These are phyloP conservation scores for Boeremia exigua DNA, from an alignment of 2,329 filamentous ascomycete genomes.

Conservation along the genomic window DNA sequence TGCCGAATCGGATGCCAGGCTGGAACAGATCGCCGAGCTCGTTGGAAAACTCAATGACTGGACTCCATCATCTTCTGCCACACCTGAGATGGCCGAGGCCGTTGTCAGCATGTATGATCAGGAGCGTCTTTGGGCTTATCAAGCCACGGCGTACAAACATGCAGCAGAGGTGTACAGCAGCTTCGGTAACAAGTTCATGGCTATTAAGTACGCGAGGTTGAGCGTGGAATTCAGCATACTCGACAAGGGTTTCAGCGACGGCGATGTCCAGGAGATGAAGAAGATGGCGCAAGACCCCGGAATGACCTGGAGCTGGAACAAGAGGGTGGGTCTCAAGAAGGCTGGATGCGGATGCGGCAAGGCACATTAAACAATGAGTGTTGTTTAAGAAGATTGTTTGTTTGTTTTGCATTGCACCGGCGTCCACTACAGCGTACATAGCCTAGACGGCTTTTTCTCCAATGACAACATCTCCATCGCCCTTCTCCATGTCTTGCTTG, in stretches of 20 bases:
- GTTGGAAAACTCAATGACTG: slow-evolving; percentile 39
- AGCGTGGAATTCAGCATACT: slow-evolving; percentile 34
- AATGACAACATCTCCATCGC: neutral
- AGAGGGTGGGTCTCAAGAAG: slow-evolving; percentile 32
- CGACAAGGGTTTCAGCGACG: slow-evolving; percentile 40
- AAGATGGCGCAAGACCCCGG: slow-evolving; percentile 36
- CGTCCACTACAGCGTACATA: neutral
- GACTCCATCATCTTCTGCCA: slow-evolving; percentile 29
- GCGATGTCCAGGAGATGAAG: slow-evolving; percentile 36
- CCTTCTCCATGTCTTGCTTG: neutral
- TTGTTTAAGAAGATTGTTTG: neutral
- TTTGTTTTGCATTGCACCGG: neutral
- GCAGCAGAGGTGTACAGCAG: slow-evolving; percentile 50
- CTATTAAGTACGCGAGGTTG: slow-evolving; percentile 39
- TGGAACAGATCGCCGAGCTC: slow-evolving; percentile 43
- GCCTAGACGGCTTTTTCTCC: neutral
- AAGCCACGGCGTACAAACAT: slow-evolving; percentile 48
- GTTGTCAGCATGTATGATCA: slow-evolving; percentile 47
- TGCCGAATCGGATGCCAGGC: slow-evolving; percentile 42
- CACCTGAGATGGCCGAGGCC: slow-evolving; percentile 42
- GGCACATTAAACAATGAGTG: slow-evolving; percentile 14
- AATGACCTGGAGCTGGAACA: slow-evolving; percentile 44
- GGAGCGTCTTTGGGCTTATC: slow-evolving; percentile 46
- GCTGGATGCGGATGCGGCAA: slow-evolving; percentile 30
- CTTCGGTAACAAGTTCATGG: slow-evolving; percentile 39